Base-by-base conservation (phyloP, 192 early-diverging fungal species). In the Mortierella hygrophila region DNA sequence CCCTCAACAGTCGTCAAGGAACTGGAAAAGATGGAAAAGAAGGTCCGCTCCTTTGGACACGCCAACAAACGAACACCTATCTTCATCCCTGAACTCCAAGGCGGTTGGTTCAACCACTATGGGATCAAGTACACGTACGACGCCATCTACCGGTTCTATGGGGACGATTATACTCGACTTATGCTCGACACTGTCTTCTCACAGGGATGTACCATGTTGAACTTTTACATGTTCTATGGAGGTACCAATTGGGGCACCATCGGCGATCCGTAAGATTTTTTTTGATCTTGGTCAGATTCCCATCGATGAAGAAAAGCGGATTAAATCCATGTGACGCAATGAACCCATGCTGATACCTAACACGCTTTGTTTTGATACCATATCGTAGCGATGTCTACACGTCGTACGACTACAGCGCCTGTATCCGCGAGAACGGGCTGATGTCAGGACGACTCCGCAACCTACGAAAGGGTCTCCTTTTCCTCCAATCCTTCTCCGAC, bases 191-290 rank as follows among this genome's bases (percentile, higher is more conserved):
- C 91, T 10, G 82, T 87, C 21, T 75, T 94, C 11, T 92, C 95
- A 3, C 95, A 96, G 75, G 94, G 94, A 21, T 88, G 88, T 11
- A 94, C 94, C 15, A 92, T 92, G 83, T 69, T 90, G 26, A 93
- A 89, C 82, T 77, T 94, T 65, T 95, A 96, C 83, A 96, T 95
- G 92, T 88, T 89, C 26, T 96, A 96, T 78, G 95, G 95, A 18
- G 95, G 95, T 18, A 96, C 95, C 29, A 96, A 96, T 73, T 96
- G 95, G 95, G 95, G 95, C 13, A 93, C 93, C 1, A 41, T 96
- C 3, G 95, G 95, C 26, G 92, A 92, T 65, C 76, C 89, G 93
- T 92, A 91, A 90, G 89, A n/a, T n/a, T 89, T 35, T 10, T 32
- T 0, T 65, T 11, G 29, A 57, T 26, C 0, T 2, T 32, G 60